These are phyloP conservation scores for Prunus dulcis DNA, from an alignment of 306 rosid genomes.

Conservation along the genomic window DNA sequence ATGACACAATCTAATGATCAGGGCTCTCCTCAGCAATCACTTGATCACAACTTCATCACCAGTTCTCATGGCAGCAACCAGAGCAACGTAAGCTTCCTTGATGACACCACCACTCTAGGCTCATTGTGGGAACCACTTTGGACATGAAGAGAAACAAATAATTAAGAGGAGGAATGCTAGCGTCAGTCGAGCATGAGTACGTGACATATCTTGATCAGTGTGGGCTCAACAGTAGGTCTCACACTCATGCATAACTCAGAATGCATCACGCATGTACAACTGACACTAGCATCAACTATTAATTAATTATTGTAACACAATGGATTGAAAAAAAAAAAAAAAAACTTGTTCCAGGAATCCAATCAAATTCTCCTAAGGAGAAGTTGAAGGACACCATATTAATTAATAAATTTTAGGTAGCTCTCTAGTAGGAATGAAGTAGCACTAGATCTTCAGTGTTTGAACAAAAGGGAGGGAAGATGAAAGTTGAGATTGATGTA, in stretches of 20 bases:
- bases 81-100: slow-evolving; percentile 44
- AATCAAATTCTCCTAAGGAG: slow-evolving; percentile 65
- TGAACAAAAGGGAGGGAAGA: slow-evolving; percentile 15
- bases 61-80: slow-evolving; percentile 25
- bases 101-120: slow-evolving; percentile 44
- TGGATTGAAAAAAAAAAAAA: neutral
- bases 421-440: slow-evolving; percentile 10
- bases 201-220: neutral
- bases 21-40: slow-evolving; percentile 48
- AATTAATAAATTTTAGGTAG: slow-evolving; percentile 23
- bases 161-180: too few relatives aligned
- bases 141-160: slow-evolving; percentile 38
- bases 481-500: neutral
- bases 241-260: neutral
- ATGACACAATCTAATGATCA: slow-evolving; percentile 43
- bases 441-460: neutral
- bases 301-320: too few relatives aligned
- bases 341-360: neutral
- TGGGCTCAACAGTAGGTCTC: neutral
- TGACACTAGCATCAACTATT: neutral
- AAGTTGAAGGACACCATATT: slow-evolving; percentile 27
- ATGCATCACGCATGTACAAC: neutral
- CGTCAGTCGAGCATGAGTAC: neutral
- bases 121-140: slow-evolving; percentile 72
- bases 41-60: slow-evolving; percentile 36